Conservation (phyloP, 179 eudicot genomes). For the Nepenthes alata region DNA sequence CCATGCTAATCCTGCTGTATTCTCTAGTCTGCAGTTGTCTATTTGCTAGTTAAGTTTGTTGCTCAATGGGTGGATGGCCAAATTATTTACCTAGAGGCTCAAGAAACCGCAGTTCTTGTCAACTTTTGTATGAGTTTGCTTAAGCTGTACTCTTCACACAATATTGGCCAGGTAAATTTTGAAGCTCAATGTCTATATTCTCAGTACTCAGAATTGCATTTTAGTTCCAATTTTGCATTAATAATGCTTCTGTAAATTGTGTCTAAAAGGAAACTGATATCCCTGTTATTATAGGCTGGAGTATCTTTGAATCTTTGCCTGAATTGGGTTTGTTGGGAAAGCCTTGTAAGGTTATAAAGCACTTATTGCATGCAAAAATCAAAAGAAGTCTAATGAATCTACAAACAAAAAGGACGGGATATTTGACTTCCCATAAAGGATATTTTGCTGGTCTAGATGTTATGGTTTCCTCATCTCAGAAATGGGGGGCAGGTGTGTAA, state of each 20-base stretch:
- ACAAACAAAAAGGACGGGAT: no score
- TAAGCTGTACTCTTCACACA: conserved; percentile 85
- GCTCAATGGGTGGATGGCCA: conserved; percentile 97
- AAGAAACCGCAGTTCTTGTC: conserved; percentile 66
- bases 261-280: background rate
- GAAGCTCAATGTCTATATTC: conserved; percentile 1
- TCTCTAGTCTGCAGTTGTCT: conserved; percentile 79
- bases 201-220: no score
- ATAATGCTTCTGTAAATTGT: background rate
- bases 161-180: conserved; percentile 77
- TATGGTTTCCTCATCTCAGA: no score
- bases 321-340: no score
- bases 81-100: conserved; percentile 80
- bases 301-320: no score
- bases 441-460: no score
- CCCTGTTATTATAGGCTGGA: no score
- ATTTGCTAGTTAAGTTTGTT: conserved; percentile 73
- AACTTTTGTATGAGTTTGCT: conserved; percentile 81
- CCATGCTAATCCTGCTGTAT: conserved; percentile 17
- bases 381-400: no score
- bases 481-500: no score
- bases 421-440: no score
- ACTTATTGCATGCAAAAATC: no score
- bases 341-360: no score
- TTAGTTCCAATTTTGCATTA: background rate